Evolutionary conservation across 345 rosid species (phyloP).

Genomic region (Salix arbutifolia): DNA sequence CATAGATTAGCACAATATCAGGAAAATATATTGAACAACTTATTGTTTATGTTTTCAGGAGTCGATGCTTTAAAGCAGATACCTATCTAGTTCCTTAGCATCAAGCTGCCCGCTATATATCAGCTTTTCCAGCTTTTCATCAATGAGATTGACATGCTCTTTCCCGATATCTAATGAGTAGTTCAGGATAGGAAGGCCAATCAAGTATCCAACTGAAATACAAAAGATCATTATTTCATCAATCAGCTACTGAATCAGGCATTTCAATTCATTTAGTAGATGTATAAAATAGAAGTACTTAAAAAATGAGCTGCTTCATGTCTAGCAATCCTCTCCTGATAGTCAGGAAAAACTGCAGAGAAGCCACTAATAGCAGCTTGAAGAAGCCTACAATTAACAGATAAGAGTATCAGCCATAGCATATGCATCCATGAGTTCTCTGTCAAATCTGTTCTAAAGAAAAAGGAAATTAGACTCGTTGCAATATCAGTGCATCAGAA

Average conservation of each 20-base stretch:
- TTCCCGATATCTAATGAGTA: slow-evolving; percentile 90
- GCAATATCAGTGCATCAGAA: background rate
- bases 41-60: background rate
- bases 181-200: slow-evolving; percentile 84
- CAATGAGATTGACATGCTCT: slow-evolving; percentile 88
- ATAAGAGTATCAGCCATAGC: slow-evolving; percentile 8
- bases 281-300: slow-evolving; percentile 31
- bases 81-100: slow-evolving; percentile 84
- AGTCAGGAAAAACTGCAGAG: slow-evolving; percentile 78
- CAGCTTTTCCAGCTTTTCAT: slow-evolving; percentile 66
- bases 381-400: slow-evolving; percentile 51
- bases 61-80: background rate
- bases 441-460: background rate
- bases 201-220: slow-evolving; percentile 65
- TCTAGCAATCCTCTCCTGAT: slow-evolving; percentile 71
- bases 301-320: slow-evolving; percentile 96
- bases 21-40: background rate
- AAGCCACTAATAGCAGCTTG: slow-evolving; percentile 82
- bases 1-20: background rate
- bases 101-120: slow-evolving; percentile 92
- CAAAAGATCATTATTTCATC: background rate
- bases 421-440: background rate
- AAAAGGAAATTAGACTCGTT: background rate
- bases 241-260: slow-evolving; percentile 5
- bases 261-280: background rate